Conservation (phyloP, 2,329 filamentous ascomycete genomes). For the Hymenoscyphus fraxineus region DNA sequence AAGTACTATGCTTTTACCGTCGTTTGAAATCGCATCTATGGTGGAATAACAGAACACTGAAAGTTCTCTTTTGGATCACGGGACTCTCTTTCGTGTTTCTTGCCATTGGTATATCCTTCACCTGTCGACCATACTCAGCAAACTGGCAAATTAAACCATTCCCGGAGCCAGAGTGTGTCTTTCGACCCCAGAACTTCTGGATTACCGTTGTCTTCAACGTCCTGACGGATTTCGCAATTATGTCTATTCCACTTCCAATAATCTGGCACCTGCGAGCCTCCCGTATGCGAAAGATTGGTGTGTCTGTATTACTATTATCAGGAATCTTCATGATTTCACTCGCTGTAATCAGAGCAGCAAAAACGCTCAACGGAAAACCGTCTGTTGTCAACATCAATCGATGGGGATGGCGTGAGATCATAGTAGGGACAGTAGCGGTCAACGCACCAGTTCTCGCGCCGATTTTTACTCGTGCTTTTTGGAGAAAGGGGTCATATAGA, state of each 20-base stretch:
- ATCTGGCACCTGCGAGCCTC: slow-evolving; percentile 35
- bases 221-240: slow-evolving; percentile 35
- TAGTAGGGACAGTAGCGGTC: slow-evolving; percentile 37
- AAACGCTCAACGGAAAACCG: slow-evolving; percentile 32
- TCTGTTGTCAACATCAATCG: slow-evolving; percentile 36
- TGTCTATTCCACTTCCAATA: slow-evolving; percentile 36
- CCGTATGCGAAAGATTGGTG: slow-evolving; percentile 33
- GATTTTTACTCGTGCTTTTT: slow-evolving; percentile 32
- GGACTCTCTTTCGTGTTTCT: background rate
- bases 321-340: slow-evolving; percentile 6
- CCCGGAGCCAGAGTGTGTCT: background rate
- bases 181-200: slow-evolving; percentile 7
- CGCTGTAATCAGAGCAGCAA: slow-evolving; percentile 23
- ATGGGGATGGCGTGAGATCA: slow-evolving; percentile 39
- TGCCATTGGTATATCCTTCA: background rate
- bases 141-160: slow-evolving; percentile 8
- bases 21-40: background rate
- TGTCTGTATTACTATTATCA: slow-evolving; percentile 35
- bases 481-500: slow-evolving; percentile 17
- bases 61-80: background rate
- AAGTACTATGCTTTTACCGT: slow-evolving; percentile 6
- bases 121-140: slow-evolving; percentile 8
- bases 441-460: slow-evolving; percentile 36
- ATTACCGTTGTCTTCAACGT: slow-evolving; percentile 8
- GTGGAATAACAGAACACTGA: slow-evolving; percentile 4